phyloP scores from a whole-genome alignment of 805 yeast genomes.

The Yarrowia porcina region DNA sequence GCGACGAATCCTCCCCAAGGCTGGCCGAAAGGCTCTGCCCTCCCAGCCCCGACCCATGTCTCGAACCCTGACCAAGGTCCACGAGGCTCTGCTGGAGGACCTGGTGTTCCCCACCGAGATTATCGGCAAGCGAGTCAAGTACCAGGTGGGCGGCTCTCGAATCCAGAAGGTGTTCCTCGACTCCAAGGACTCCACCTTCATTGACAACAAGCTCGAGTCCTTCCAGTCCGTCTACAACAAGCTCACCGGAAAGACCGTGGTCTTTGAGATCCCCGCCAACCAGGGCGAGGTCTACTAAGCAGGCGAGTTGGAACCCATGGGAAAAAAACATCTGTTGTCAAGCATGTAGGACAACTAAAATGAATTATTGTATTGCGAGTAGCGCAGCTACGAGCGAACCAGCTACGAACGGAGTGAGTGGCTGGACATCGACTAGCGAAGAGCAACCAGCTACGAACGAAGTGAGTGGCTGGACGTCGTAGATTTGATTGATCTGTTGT shows the following conservation, averaged over 20 bases:
- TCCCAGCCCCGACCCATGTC: constrained; percentile 99
- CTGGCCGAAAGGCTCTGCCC: constrained; percentile 88
- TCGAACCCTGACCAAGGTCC: constrained; percentile 98
- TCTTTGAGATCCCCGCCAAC: constrained; percentile 78
- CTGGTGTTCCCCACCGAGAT: constrained; percentile 99
- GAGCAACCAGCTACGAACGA: too few species aligned
- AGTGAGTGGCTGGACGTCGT: too few species aligned
- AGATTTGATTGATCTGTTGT: too few species aligned
- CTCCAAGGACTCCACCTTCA: constrained; percentile 94
- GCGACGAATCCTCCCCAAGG: constrained; percentile 99
- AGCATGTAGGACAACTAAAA: too few species aligned
- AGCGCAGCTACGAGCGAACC: too few species aligned
- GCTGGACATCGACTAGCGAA: too few species aligned
- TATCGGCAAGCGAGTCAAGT: constrained; percentile 98
- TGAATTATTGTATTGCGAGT: too few species aligned
- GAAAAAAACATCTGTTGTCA: too few species aligned
- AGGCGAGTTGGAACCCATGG: too few species aligned
- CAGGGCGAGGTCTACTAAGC: constrained; percentile 41
- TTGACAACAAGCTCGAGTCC: constrained; percentile 98
- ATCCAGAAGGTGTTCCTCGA: constrained; percentile 96
- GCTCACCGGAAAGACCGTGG: constrained; percentile 99
- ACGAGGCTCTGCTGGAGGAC: constrained; percentile 98
- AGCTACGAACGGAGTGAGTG: too few species aligned
- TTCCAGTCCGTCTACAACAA: constrained; percentile 98
- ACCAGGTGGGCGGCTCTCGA: constrained; percentile 98